A percentile compares a stretch with the other conserved stretches of the same genome.
Evolutionary conservation across 768 basidiomycete species (phyloP).

Genomic region (Amanita jacksonii): DNA sequence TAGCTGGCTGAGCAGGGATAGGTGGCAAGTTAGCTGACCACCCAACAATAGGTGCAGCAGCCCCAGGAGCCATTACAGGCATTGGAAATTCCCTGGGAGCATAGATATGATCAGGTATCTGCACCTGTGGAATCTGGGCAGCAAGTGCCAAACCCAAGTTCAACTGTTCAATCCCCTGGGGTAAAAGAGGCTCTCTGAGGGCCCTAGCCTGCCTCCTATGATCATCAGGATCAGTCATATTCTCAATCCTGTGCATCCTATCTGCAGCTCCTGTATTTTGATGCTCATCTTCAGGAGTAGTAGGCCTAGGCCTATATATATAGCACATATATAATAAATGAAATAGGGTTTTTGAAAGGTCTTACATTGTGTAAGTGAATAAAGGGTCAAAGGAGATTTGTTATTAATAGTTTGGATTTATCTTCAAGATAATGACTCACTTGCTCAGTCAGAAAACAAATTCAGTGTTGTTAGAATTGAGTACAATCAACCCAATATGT

Average conservation of each 20-base stretch:
- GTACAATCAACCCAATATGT: no score
- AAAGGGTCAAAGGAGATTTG: no score
- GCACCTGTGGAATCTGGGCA: conserved; percentile 1
- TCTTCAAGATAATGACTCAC: no score
- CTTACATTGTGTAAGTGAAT: no score
- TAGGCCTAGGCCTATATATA: no score
- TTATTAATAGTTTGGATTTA: no score
- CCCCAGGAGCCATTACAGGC: not conserved
- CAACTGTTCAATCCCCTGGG: not conserved
- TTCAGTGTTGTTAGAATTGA: no score
- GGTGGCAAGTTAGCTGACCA: not conserved
- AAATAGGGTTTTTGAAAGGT: no score
- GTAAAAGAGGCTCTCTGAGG: not conserved
- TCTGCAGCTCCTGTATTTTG: not conserved
- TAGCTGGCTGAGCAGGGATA: not conserved
- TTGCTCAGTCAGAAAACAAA: no score
- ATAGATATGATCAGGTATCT: not conserved
- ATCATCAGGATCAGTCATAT: conserved; percentile 2
- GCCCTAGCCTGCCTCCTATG: not conserved
- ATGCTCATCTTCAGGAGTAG: not conserved
- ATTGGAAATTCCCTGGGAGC: no score
- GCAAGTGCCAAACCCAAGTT: not conserved
- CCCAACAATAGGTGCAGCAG: no score
- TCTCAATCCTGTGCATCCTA: conserved; percentile 1
- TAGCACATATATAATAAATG: no score